Evolutionary conservation across 2,329 filamentous ascomycete species (phyloP), one percentile per base, ranked within the genome.

Genomic region (Cytospora piceae): DNA sequence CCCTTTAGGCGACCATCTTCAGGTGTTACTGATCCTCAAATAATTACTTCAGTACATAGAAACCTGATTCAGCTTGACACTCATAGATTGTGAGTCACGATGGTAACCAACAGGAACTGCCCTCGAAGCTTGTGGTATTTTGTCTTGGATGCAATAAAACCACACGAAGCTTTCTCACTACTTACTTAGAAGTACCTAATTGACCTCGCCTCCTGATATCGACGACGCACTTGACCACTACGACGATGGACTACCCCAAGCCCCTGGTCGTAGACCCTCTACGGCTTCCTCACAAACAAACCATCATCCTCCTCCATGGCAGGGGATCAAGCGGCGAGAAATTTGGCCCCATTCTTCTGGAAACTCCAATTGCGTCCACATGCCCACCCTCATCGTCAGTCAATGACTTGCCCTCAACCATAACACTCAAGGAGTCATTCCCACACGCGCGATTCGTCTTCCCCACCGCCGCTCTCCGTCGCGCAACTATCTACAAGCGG

Each of bases 371-470:
- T 2, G 20, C 22, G 2, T 65, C 74, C 4, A 69, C n/a, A 69
- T 4, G 0, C 4, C 2, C 4, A 9, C 11, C 17, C n/a, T 17
- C 8, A 34, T 12, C 17, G 12, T 7, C 29, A 52, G 15, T 6
- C 24, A 24, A 15, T 15, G 9, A 42, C 4, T 8, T 17, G 1
- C 37, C 8, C 14, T 6, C 37, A 39, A 4, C 4, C 7, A 2
- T 32, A 12, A 74, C 74, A 0, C 70, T 81, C 15, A 72, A 58
- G 14, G 70, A 71, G 3, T 68, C 73, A 2, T 77, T 83, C 12
- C 77, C 80, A 0, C 68, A 80, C 57, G 77, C 80, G 1, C 82
- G 80, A 56, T 80, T 85, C 63, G 72, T 85, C 39, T 84, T 86
- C 68, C 83, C 82, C 2, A 81, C 79, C 0, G 83, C 84, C 0